These are phyloP conservation scores for Penicillium freii DNA, from an alignment of 2,329 filamentous ascomycete genomes.

Conservation along the genomic window DNA sequence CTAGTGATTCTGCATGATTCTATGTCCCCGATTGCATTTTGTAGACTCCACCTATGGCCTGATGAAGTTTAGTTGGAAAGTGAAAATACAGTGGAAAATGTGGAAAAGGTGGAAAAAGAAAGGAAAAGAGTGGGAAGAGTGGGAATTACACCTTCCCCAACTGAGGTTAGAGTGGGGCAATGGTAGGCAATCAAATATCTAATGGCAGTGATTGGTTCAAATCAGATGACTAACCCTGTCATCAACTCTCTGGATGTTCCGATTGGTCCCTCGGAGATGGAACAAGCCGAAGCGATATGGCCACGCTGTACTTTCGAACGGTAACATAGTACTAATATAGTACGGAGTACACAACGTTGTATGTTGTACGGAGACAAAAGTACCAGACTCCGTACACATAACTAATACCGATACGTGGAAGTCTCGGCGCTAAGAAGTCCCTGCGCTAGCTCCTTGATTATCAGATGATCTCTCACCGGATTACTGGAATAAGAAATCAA, in stretches of 20 bases:
- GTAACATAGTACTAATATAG: not conserved
- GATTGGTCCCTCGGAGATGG: conserved; percentile 21
- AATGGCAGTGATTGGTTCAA: conserved; percentile 21
- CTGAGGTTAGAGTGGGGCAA: conserved; percentile 16
- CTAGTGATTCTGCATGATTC: not conserved
- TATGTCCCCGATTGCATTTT: conserved; percentile 29
- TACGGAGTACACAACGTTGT: not conserved
- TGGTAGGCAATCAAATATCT: conserved; percentile 31
- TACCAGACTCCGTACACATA: not conserved
- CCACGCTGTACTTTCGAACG: conserved; percentile 14
- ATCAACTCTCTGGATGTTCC: conserved; percentile 19
- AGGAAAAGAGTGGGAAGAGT: conserved; percentile 12
- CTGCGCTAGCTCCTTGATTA: not conserved
- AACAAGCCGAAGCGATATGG: conserved; percentile 6
- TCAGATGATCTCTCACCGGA: conserved; percentile 6
- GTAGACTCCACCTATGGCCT: conserved; percentile 29
- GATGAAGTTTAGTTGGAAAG: conserved; percentile 25
- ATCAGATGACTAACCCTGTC: not conserved
- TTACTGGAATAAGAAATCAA: not conserved
- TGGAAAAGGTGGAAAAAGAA: not conserved
- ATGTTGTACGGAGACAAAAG: not conserved
- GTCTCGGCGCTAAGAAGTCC: not conserved
- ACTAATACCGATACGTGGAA: not conserved
- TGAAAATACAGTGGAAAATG: not conserved
- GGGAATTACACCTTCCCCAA: conserved; percentile 25